A percentile compares a stretch with the other conserved stretches of the same genome.
These are phyloP conservation scores for Fraxinus latifolia DNA, from an alignment of 305 asterid genomes.

Conservation along the genomic window DNA sequence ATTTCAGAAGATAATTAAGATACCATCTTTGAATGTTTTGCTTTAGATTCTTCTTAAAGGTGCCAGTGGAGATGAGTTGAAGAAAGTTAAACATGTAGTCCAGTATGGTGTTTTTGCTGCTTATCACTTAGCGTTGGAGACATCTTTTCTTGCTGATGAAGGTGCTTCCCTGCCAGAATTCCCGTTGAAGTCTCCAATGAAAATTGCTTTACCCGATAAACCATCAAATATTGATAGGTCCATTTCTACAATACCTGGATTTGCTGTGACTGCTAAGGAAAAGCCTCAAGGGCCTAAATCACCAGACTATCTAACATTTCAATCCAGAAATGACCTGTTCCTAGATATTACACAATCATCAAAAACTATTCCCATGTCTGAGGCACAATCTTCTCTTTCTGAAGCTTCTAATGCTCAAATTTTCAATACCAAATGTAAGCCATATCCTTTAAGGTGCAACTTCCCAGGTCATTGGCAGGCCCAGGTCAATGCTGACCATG, in stretches of 20 bases:
- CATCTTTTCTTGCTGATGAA: slow-evolving; percentile 87
- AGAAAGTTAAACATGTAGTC: slow-evolving; percentile 66
- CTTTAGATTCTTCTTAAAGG: slow-evolving; percentile 77
- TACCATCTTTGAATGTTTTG: slow-evolving; percentile 18
- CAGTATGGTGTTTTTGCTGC: slow-evolving; percentile 86
- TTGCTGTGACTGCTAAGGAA: slow-evolving; percentile 34
- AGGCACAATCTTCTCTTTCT: slow-evolving; percentile 28
- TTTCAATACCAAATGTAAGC: slow-evolving; percentile 31
- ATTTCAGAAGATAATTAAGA: slow-evolving; percentile 11
- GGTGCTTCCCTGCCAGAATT: slow-evolving; percentile 78
- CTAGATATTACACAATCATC: slow-evolving; percentile 33
- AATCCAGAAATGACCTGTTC: slow-evolving; percentile 32
- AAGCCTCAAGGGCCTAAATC: slow-evolving; percentile 24
- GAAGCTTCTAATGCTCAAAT: slow-evolving; percentile 31
- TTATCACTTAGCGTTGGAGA: slow-evolving; percentile 78
- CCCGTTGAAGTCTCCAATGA: slow-evolving; percentile 65
- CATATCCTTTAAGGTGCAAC: background rate
- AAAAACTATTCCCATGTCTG: slow-evolving; percentile 27
- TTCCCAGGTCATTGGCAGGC: slow-evolving; percentile 29
- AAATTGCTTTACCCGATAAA: slow-evolving; percentile 65
- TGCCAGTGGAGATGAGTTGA: slow-evolving; percentile 76
- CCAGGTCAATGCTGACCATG: slow-evolving; percentile 40
- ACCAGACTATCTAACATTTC: slow-evolving; percentile 24
- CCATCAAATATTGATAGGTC: slow-evolving; percentile 55
- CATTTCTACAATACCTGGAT: slow-evolving; percentile 59